These are phyloP conservation scores for Neurospora sp. DNA, from an alignment of 495 filamentous ascomycete genomes.

Conservation along the genomic window DNA sequence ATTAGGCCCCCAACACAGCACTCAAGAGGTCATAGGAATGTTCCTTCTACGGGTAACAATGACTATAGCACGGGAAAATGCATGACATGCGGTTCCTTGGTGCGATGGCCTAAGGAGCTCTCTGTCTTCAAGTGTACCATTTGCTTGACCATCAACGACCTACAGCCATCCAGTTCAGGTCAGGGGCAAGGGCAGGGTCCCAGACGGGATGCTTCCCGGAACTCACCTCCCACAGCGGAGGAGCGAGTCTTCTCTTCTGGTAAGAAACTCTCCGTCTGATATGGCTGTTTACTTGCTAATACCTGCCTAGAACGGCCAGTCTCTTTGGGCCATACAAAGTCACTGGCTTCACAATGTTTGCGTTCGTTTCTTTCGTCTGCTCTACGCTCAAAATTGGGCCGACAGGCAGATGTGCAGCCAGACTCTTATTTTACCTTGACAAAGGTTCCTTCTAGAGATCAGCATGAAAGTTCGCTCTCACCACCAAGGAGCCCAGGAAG, in stretches of 20 bases:
- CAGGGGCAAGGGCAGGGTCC: constrained; percentile 3
- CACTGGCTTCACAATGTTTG: constrained; percentile 20
- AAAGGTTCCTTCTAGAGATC: neutral
- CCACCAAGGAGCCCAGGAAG: neutral
- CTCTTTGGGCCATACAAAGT: constrained; percentile 22
- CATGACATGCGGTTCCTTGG: constrained; percentile 69
- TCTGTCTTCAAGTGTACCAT: constrained; percentile 72
- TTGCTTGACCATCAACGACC: constrained; percentile 80
- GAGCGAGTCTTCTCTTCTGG: constrained; percentile 4
- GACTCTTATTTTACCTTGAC: neutral
- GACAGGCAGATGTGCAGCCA: neutral
- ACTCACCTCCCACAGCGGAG: neutral
- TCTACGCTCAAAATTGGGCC: constrained; percentile 3
- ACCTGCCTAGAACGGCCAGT: constrained; percentile 10
- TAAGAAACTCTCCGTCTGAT: neutral
- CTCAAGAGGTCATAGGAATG: constrained; percentile 18
- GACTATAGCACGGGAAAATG: constrained; percentile 62
- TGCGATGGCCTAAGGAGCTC: constrained; percentile 73
- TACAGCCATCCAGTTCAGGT: constrained; percentile 36
- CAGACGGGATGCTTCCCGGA: constrained; percentile 4
- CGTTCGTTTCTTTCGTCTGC: constrained; percentile 13
- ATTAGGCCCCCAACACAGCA: constrained; percentile 11
- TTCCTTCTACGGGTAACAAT: constrained; percentile 16
- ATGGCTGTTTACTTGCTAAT: neutral
- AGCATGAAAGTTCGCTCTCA: neutral